Percentiles rank a stretch among this genome's conserved stretches.
phyloP scores from a whole-genome alignment of 2,329 filamentous ascomycete species.

The Aspergillus hortae region DNA sequence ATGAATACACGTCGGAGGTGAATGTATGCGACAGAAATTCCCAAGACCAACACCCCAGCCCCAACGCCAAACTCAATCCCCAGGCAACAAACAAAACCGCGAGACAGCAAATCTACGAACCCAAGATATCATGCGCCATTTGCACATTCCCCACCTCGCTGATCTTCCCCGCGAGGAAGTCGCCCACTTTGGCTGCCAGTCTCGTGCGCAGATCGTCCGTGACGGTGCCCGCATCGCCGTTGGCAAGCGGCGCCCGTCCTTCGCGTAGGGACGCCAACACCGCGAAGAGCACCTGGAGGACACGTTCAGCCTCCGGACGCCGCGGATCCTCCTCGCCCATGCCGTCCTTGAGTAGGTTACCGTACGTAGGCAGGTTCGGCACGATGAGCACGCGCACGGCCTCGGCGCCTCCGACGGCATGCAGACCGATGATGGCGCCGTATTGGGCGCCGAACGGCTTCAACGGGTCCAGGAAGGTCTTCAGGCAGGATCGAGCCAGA shows the following conservation, averaged over 20 bases:
- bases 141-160: slow-evolving; percentile 39
- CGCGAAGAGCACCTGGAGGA: slow-evolving; percentile 55
- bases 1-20: background rate
- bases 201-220: slow-evolving; percentile 36
- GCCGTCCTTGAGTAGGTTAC: slow-evolving; percentile 57
- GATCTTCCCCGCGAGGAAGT: slow-evolving; percentile 40
- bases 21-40: background rate
- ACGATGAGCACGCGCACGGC: slow-evolving; percentile 62
- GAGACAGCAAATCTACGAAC: slow-evolving; percentile 15
- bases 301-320: slow-evolving; percentile 58
- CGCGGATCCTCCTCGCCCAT: slow-evolving; percentile 48
- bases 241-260: slow-evolving; percentile 38
- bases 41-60: background rate
- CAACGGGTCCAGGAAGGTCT: slow-evolving; percentile 82
- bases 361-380: slow-evolving; percentile 64
- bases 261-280: slow-evolving; percentile 54
- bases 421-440: slow-evolving; percentile 77
- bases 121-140: slow-evolving; percentile 39
- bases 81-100: background rate
- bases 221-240: slow-evolving; percentile 37
- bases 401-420: slow-evolving; percentile 68
- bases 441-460: slow-evolving; percentile 83
- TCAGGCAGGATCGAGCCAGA: slow-evolving; percentile 87
- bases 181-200: slow-evolving; percentile 40
- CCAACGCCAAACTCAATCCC: background rate